phyloP scores from a whole-genome alignment of 2,329 filamentous ascomycete species.

The Podosphaera xanthii region DNA sequence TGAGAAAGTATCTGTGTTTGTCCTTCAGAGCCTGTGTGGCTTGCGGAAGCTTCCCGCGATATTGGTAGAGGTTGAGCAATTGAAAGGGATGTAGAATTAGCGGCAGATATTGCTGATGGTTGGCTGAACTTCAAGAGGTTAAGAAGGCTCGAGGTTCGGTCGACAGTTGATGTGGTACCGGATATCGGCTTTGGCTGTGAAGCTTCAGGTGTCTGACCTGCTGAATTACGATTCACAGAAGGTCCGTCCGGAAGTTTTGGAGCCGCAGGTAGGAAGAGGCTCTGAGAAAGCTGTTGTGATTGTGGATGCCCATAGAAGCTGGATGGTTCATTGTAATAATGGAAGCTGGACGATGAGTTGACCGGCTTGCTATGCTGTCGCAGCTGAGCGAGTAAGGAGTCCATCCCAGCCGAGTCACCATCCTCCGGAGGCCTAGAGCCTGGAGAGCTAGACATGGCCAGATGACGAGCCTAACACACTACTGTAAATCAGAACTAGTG shows the following conservation, averaged over 20 bases:
- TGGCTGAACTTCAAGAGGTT: constrained; percentile 43
- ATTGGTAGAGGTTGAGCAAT: constrained; percentile 14
- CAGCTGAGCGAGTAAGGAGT: constrained; percentile 16
- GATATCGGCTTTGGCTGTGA: constrained; percentile 18
- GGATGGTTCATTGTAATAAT: constrained; percentile 11
- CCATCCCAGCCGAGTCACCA: constrained; percentile 11
- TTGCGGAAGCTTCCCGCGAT: constrained; percentile 11
- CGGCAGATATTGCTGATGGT: constrained; percentile 16
- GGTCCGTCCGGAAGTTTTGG: constrained; percentile 32
- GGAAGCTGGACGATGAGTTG: constrained; percentile 13
- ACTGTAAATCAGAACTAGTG: too few relatives aligned
- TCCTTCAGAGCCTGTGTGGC: constrained; percentile 8
- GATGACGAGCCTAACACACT: constrained; percentile 2
- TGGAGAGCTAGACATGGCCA: constrained; percentile 17
- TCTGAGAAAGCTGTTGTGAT: constrained; percentile 11
- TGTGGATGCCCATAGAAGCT: constrained; percentile 12
- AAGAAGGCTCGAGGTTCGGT: constrained; percentile 33
- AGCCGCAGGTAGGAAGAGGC: constrained; percentile 31
- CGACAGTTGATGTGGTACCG: constrained; percentile 18
- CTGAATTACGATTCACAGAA: constrained; percentile 27
- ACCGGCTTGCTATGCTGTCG: constrained; percentile 12
- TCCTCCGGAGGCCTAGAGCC: constrained; percentile 5
- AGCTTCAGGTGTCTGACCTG: constrained; percentile 29
- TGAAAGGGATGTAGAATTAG: constrained; percentile 8
- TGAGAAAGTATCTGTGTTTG: constrained; percentile 6